These are phyloP conservation scores for Cladochytrium replicatum DNA, from an alignment of 192 early-diverging fungal genomes.

Conservation along the genomic window DNA sequence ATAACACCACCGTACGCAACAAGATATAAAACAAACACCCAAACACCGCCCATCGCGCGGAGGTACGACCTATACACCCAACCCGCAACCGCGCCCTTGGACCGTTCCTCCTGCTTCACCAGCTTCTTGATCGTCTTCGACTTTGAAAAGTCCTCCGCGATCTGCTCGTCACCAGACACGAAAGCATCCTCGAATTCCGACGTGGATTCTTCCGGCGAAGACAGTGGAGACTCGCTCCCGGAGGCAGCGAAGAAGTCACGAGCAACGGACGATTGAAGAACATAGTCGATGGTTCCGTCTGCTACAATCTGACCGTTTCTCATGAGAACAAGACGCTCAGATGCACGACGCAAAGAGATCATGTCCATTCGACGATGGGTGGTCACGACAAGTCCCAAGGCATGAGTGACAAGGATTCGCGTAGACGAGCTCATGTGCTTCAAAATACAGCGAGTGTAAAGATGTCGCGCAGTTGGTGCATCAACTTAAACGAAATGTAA, in stretches of 20 bases:
- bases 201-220: too few species aligned
- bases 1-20: constrained; percentile 6
- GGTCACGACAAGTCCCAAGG: constrained; percentile 2
- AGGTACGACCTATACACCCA: constrained; percentile 33
- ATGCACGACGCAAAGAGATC: too few species aligned
- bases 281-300: constrained; percentile 4
- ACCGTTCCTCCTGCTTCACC: constrained; percentile 28
- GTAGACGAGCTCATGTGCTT: constrained; percentile 64
- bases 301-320: constrained; percentile 7
- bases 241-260: not conserved
- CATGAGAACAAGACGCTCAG: constrained; percentile 8
- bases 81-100: constrained; percentile 23
- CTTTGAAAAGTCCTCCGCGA: not conserved
- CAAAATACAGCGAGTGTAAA: constrained; percentile 56
- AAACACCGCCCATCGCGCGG: constrained; percentile 24
- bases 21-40: constrained; percentile 12
- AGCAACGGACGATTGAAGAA: not conserved
- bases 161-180: not conserved
- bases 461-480: constrained; percentile 68
- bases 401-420: constrained; percentile 65
- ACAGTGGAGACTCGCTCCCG: too few species aligned
- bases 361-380: constrained; percentile 9
- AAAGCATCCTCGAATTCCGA: too few species aligned
- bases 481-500: too few species aligned
- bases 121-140: constrained; percentile 5